Conservation (phyloP, 108 stramenopile genomes). For the Mayamaea pseudoterrestris region DNA sequence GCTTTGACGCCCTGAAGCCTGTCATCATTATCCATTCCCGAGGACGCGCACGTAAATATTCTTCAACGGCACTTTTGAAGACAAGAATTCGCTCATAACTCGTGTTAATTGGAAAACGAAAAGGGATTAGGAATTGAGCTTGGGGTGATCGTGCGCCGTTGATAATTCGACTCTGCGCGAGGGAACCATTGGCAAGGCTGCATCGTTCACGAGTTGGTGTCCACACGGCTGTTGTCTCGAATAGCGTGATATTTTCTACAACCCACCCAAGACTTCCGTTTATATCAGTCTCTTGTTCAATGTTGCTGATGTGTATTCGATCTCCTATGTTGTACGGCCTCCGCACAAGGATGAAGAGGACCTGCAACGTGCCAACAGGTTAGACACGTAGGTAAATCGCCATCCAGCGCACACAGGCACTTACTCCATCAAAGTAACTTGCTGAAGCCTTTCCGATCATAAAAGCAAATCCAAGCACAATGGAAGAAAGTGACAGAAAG, state of each 20-base stretch:
- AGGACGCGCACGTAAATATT: slow-evolving; percentile 51
- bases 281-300: slow-evolving; percentile 3
- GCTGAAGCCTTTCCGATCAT: slow-evolving; percentile 43
- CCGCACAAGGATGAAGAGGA: slow-evolving; percentile 43
- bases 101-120: slow-evolving; percentile 53
- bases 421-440: slow-evolving; percentile 36
- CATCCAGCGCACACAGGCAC: no score
- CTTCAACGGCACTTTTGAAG: slow-evolving; percentile 34
- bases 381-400: no score
- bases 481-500: slow-evolving; percentile 29
- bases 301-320: slow-evolving; percentile 30
- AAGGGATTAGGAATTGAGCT: slow-evolving; percentile 23
- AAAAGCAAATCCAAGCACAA: slow-evolving; percentile 39
- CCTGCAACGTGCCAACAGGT: slow-evolving; percentile 5
- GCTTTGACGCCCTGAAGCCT: slow-evolving; percentile 39
- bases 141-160: slow-evolving; percentile 58
- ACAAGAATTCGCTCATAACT: slow-evolving; percentile 30
- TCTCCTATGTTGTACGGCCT: slow-evolving; percentile 64
- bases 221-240: slow-evolving; percentile 37
- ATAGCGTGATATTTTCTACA: slow-evolving; percentile 41
- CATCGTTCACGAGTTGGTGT: slow-evolving; percentile 51
- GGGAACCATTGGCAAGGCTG: slow-evolving; percentile 47
- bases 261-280: slow-evolving; percentile 19
- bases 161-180: slow-evolving; percentile 55
- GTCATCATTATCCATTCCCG: slow-evolving; percentile 44